These are phyloP conservation scores for Termitomyces bulborhizus DNA, from an alignment of 768 basidiomycete species.

Conservation along the genomic window DNA sequence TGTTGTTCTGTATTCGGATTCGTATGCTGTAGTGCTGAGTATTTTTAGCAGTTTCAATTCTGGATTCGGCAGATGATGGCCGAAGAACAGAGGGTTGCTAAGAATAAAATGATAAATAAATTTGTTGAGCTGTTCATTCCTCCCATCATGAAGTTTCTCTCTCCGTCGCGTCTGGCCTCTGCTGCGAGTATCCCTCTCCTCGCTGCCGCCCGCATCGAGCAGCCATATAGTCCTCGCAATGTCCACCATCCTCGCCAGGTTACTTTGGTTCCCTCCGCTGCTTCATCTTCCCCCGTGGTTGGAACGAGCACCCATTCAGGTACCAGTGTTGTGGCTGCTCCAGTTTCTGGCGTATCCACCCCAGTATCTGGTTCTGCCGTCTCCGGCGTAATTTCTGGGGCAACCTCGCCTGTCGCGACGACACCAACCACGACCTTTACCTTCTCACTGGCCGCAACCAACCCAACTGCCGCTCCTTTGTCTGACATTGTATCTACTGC, in stretches of 20 bases:
- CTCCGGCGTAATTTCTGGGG: not conserved
- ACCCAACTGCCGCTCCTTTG: constrained; percentile 59
- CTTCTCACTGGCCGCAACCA: constrained; percentile 41
- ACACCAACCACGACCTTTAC: constrained; percentile 29
- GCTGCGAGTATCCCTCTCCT: constrained; percentile 32
- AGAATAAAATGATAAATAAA: not conserved
- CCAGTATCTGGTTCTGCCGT: not conserved
- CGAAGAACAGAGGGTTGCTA: not conserved
- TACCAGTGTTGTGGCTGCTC: not conserved
- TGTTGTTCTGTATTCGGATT: not conserved
- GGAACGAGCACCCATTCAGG: not conserved
- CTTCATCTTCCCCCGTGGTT: constrained; percentile 3
- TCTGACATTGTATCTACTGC: constrained; percentile 39
- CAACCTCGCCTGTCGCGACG: constrained; percentile 10
- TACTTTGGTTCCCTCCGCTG: constrained; percentile 4
- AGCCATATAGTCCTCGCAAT: constrained; percentile 10
- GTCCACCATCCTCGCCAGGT: constrained; percentile 18
- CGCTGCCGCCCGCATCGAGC: constrained; percentile 30
- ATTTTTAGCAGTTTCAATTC: not conserved
- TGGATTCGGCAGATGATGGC: constrained; percentile 9
- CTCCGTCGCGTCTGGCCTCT: constrained; percentile 21
- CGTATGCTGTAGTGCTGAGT: not conserved
- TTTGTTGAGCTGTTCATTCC: not conserved
- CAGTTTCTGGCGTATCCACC: constrained; percentile 3
- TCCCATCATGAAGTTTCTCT: constrained; percentile 27